Base-by-base conservation (phyloP, 306 rosid species). In the Amphicarpaea edgeworthii region DNA sequence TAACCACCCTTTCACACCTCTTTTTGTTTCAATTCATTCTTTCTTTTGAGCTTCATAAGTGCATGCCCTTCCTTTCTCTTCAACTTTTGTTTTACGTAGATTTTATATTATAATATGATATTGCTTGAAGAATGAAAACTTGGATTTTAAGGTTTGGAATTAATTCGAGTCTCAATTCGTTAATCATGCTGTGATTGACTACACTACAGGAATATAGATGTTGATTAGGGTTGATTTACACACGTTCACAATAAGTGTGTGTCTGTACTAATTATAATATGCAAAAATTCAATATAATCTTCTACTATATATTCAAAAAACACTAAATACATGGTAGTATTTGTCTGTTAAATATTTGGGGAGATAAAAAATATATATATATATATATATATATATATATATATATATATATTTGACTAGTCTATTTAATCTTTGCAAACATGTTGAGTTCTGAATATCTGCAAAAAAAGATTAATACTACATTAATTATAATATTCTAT, bases 1-100 rank as follows among this genome's bases (percentile, higher is more conserved):
- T 21, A 81, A 71, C 68, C 67, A 53, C 87, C 75, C 75, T 78
- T 84, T 87, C 90, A 82, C 90, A 87, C 85, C 17, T 50, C 57
- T 10, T 50, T 79, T 40, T 68, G 47, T 68, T 73, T 16, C 51
- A 15, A 12, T 1, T 62, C 66, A 40, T 41, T 40, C 38, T 0
- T 30, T 30, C 37, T 30, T 46, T 8, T 61, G 0, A 26, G 14
- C 21, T 60, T 32, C 11, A 60, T 60, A 15, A 28, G 20, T 3
- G 8, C 11, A 12, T 3, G 8, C 11, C 6, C 28, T 14, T 60
- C 12, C 20, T 60, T 30, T 54, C 61, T 15, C 26, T 49, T 50
- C 30, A 53, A 15, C 11, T 59, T 37, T 9, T 37, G 23, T 20
- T 30, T 63, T 1, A 16, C 1, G 57, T 41, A 32, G 28, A 24